Conservation (phyloP, 805 yeast genomes). For the Schwanniomyces pseudopolymorphus region DNA sequence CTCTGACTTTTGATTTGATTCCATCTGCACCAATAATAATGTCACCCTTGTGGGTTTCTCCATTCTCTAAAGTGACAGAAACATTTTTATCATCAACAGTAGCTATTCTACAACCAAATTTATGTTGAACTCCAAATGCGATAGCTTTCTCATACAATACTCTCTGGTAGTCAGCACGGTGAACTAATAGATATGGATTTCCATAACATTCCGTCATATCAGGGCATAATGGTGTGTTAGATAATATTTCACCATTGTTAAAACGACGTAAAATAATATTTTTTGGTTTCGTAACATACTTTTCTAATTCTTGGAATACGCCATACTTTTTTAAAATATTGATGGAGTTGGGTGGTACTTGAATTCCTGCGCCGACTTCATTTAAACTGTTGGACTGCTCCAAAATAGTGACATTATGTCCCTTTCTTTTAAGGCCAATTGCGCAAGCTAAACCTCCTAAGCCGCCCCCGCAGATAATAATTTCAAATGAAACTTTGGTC, state of each 20-base stretch:
- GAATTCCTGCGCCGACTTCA: conserved; percentile 35
- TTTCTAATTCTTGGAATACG: conserved; percentile 10
- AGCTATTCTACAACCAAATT: conserved; percentile 14
- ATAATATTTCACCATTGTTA: conserved; percentile 17
- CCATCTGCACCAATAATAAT: conserved; percentile 27
- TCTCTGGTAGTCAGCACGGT: conserved; percentile 25
- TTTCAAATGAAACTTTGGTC: conserved; percentile 9
- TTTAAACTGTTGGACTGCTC: conserved; percentile 23
- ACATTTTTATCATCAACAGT: conserved; percentile 15
- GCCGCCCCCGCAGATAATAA: conserved; percentile 29
- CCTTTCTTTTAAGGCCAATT: conserved; percentile 19
- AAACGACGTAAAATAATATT: conserved; percentile 11
- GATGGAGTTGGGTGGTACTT: conserved; percentile 27
- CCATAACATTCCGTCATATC: conserved; percentile 12
- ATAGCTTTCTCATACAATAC: conserved; percentile 18
- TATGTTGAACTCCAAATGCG: conserved; percentile 16
- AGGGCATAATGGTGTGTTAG: conserved; percentile 18
- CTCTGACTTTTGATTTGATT: conserved; percentile 19
- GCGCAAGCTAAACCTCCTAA: conserved; percentile 30
- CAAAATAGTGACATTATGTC: conserved; percentile 23
- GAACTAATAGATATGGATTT: conserved; percentile 21
- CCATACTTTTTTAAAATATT: conserved; percentile 21
- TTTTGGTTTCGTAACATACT: conserved; percentile 14
- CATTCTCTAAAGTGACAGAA: conserved; percentile 13
- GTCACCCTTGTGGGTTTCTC: conserved; percentile 16